Conservation (phyloP, 257 asterid genomes). For the Petunia secreta region DNA sequence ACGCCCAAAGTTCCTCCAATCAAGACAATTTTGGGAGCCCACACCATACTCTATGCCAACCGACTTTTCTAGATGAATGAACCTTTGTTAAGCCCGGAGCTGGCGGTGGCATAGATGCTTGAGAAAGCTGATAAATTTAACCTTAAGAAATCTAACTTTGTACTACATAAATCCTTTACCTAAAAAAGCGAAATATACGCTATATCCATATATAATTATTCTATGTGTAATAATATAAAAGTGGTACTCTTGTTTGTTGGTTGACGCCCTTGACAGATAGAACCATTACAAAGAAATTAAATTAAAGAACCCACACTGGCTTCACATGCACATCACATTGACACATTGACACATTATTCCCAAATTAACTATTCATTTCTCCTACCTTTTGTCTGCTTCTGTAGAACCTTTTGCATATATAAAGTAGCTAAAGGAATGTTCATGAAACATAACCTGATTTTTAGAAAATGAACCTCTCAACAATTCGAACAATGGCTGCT, state of each 20-base stretch:
- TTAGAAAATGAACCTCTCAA: slow-evolving; percentile 19
- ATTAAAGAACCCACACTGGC: slow-evolving; percentile 21
- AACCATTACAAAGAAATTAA: neutral
- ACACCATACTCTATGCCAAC: slow-evolving; percentile 22
- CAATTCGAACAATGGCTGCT: slow-evolving; percentile 30
- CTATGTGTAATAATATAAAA: slow-evolving; percentile 20
- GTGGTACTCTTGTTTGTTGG: slow-evolving; percentile 38
- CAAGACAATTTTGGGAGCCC: slow-evolving; percentile 34
- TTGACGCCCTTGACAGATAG: slow-evolving; percentile 31
- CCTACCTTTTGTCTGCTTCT: slow-evolving; percentile 19
- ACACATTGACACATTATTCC: neutral
- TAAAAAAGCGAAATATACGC: slow-evolving; percentile 27
- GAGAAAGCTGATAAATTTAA: slow-evolving; percentile 10
- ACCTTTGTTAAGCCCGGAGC: slow-evolving; percentile 33
- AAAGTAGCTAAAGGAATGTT: neutral
- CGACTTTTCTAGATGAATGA: slow-evolving; percentile 37
- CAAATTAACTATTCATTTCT: slow-evolving; percentile 17
- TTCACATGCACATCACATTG: slow-evolving; percentile 27
- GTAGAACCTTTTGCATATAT: slow-evolving; percentile 1
- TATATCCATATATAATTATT: neutral
- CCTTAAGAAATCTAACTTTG: neutral
- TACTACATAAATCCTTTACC: slow-evolving; percentile 6
- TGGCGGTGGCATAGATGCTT: slow-evolving; percentile 39
- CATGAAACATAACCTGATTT: neutral
- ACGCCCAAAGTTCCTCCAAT: slow-evolving; percentile 33